A percentile compares a stretch with the other conserved stretches of the same genome.
These are phyloP conservation scores for Exophiala sideris DNA, from an alignment of 2,329 filamentous ascomycete genomes.

Conservation along the genomic window DNA sequence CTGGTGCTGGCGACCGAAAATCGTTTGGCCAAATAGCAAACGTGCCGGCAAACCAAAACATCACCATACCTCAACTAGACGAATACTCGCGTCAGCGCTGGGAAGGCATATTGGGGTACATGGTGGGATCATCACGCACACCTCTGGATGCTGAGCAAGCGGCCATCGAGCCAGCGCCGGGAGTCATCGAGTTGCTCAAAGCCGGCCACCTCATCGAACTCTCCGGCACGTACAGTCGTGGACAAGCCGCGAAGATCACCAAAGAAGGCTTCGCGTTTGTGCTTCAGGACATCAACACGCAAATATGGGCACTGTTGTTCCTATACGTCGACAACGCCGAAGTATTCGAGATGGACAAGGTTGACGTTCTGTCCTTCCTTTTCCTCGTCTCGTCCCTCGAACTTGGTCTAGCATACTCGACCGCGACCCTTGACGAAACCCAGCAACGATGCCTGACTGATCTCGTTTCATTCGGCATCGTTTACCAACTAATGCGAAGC, in stretches of 20 bases:
- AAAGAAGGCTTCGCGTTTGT: conserved; percentile 92
- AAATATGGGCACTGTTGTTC: conserved; percentile 93
- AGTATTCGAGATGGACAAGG: conserved; percentile 72
- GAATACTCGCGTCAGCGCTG: conserved; percentile 82
- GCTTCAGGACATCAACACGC: conserved; percentile 89
- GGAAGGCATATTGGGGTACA: conserved; percentile 94
- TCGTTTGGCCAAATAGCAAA: conserved; percentile 86
- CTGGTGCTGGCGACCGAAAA: conserved; percentile 77
- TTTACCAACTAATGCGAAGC: conserved; percentile 57
- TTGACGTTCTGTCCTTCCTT: conserved; percentile 92
- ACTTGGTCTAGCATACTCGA: conserved; percentile 86
- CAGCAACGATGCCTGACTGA: conserved; percentile 87
- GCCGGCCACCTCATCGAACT: conserved; percentile 75
- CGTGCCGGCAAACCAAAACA: conserved; percentile 58
- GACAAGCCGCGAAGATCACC: conserved; percentile 68
- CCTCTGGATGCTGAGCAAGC: conserved; percentile 16
- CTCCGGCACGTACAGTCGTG: conserved; percentile 31
- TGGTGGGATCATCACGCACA: conserved; percentile 58
- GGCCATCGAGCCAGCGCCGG: conserved; percentile 57
- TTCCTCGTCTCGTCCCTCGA: conserved; percentile 94
- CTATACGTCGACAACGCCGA: conserved; percentile 87
- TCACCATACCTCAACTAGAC: conserved; percentile 73
- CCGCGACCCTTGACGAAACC: conserved; percentile 72
- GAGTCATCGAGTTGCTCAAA: conserved; percentile 80
- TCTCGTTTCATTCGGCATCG: conserved; percentile 86